Percentiles rank a stretch among this genome's conserved stretches.
Conservation (phyloP, 108 stramenopile genomes). For the Cylindrotheca fusiformis region DNA sequence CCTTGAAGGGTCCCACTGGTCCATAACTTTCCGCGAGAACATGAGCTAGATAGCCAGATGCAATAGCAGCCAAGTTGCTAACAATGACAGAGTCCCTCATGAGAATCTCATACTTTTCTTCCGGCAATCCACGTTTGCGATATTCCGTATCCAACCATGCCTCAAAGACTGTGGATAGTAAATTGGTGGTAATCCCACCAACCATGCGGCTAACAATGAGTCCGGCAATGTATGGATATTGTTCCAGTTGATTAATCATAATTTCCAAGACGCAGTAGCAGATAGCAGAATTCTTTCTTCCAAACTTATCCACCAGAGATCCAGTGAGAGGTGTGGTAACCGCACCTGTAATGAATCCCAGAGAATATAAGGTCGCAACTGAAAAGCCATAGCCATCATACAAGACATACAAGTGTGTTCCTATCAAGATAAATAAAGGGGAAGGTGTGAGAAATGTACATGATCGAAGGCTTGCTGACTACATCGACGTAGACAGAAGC, state of each 20-base stretch:
- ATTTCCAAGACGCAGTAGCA: constrained; percentile 82
- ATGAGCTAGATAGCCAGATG: constrained; percentile 71
- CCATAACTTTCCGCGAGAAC: constrained; percentile 56
- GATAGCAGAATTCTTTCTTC: constrained; percentile 68
- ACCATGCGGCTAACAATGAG: constrained; percentile 74
- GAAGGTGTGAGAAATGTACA: neutral
- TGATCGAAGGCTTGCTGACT: too few species aligned
- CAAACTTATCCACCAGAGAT: constrained; percentile 73
- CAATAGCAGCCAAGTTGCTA: constrained; percentile 81
- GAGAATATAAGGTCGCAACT: constrained; percentile 54
- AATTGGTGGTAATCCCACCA: constrained; percentile 74
- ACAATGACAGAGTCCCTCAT: constrained; percentile 69
- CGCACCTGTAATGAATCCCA: constrained; percentile 61
- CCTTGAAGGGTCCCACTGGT: constrained; percentile 81
- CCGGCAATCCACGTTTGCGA: constrained; percentile 57
- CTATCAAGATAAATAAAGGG: constrained; percentile 20
- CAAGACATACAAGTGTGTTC: constrained; percentile 62
- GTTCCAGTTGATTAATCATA: constrained; percentile 60
- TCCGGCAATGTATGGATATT: constrained; percentile 52
- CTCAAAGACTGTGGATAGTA: constrained; percentile 78
- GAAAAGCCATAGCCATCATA: constrained; percentile 71
- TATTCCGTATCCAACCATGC: constrained; percentile 83
- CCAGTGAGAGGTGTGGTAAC: constrained; percentile 70
- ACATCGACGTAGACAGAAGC: constrained; percentile 3
- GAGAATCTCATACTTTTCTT: constrained; percentile 65